Evolutionary conservation across 1,284 basidiomycete genomes (phyloP).

Genomic region (Ustilago loliicola): DNA sequence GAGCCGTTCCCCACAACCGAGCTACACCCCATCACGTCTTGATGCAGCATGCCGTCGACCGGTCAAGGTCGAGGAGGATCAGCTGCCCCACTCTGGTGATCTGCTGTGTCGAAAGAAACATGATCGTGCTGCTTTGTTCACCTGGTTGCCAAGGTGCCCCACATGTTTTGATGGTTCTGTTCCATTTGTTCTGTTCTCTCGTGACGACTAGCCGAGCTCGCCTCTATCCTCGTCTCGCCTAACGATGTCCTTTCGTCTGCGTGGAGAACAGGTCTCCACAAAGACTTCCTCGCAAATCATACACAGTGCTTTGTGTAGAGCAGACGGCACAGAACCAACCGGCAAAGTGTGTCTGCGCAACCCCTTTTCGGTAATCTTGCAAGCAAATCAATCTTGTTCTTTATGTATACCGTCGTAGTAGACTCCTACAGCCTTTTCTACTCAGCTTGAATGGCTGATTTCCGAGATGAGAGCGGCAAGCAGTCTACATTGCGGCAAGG

Average conservation of each 20-base stretch:
- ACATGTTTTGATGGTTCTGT: conserved; percentile 14
- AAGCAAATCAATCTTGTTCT: background rate
- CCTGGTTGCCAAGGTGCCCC: background rate
- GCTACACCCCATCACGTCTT: conserved; percentile 16
- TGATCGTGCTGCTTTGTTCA: background rate
- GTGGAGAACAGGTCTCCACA: background rate
- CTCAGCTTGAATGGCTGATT: no score
- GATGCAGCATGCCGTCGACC: conserved; percentile 5
- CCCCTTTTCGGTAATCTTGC: conserved; percentile 28
- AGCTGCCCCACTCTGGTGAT: background rate
- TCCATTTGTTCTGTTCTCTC: conserved; percentile 3
- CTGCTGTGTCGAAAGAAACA: background rate
- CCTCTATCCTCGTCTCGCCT: conserved; percentile 25
- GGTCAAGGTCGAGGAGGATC: conserved; percentile 4
- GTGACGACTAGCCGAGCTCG: conserved; percentile 28
- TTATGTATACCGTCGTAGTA: no score
- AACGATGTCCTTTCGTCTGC: background rate
- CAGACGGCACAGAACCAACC: background rate
- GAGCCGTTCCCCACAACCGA: conserved; percentile 16
- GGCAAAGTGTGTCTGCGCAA: conserved; percentile 11
- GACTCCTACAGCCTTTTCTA: no score
- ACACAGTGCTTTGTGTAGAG: background rate
- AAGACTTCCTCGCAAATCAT: background rate
- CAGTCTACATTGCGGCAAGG: no score
- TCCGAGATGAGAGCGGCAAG: no score